Base-by-base conservation (phyloP, 108 stramenopile species). In the Phaeodactylum tricornutum region DNA sequence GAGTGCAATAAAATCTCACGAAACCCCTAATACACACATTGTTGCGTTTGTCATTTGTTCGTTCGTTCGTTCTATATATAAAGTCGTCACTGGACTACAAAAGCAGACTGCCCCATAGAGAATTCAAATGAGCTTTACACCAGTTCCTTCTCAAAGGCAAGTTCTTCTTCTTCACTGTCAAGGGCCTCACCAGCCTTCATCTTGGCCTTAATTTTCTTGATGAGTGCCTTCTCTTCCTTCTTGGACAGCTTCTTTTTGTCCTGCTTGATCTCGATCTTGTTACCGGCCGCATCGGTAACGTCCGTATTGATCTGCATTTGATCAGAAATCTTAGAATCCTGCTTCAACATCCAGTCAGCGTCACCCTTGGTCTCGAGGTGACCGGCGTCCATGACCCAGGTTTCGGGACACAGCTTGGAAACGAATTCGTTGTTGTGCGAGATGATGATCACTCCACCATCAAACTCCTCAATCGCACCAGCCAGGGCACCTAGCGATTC, bases 341-440 rank as follows among this genome's bases (percentile, higher is more conserved):
- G 85, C 75, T 93, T 92, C 65, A 86, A 67, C 95, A 94, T 96
- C 95, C 96, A 97, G 51, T 95, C 98, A 44, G 95, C 94, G 71
- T 98, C 97, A 40, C 98, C 98, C 92, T 95, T 95, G 33, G 93
- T 95, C 62, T 92, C 93, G 27, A 92, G 77, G 62, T 92, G 92
- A 46, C 94, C 95, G 57, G 87, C 87, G 46, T 97, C 98, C 89
- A 99, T 91, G 53, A 97, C 91, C 98, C 98, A 99, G 16, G 95
- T 96, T 72, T 97, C 98, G 25, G 94, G 96, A 57, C 94, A 95
- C 24, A 97, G 79, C 55, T 91, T 81, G 23, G 76, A 80, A 37
- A 92, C 84, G 80, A 99, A 99, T 63, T 99, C 96, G 66, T 94
- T 95, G 93, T 99, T 96, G 88, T 99, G 98, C n/a, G 92, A 76